phyloP scores from a whole-genome alignment of 345 rosid species.

The Syzygium grande region DNA sequence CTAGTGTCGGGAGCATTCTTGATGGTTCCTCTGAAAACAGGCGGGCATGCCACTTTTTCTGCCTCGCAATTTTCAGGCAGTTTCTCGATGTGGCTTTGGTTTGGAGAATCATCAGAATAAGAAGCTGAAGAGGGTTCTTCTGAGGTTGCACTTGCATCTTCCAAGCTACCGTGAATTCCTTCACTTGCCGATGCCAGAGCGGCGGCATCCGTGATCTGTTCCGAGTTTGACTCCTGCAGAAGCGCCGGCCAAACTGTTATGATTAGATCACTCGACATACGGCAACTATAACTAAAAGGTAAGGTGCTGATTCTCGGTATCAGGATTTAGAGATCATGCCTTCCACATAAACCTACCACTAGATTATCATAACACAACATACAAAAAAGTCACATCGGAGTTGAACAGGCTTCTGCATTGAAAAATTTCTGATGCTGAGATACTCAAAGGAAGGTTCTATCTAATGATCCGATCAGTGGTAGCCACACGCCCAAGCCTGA shows the following conservation, averaged over 20 bases:
- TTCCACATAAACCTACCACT: background rate
- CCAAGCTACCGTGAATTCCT: background rate
- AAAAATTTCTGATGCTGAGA: background rate
- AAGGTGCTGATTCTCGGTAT: background rate
- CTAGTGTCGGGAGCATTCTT: background rate
- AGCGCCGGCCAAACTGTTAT: background rate
- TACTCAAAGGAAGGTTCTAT: background rate
- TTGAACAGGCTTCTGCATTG: background rate
- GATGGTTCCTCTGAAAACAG: background rate
- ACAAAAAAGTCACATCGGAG: background rate
- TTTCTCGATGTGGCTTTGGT: conserved; percentile 1
- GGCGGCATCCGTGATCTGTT: background rate
- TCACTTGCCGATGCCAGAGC: conserved; percentile 1
- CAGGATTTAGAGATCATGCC: background rate
- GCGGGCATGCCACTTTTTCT: background rate
- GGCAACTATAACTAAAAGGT: background rate
- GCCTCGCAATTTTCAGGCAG: background rate
- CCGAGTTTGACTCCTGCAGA: background rate
- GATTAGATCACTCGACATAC: background rate
- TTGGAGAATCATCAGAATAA: conserved; percentile 1
- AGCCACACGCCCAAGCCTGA: background rate
- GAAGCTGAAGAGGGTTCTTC: conserved; percentile 1
- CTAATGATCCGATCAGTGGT: background rate
- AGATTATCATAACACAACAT: background rate
- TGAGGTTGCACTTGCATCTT: background rate